Evolutionary conservation across 1,284 basidiomycete species (phyloP).

Genomic region (Heterobasidion occidentale): DNA sequence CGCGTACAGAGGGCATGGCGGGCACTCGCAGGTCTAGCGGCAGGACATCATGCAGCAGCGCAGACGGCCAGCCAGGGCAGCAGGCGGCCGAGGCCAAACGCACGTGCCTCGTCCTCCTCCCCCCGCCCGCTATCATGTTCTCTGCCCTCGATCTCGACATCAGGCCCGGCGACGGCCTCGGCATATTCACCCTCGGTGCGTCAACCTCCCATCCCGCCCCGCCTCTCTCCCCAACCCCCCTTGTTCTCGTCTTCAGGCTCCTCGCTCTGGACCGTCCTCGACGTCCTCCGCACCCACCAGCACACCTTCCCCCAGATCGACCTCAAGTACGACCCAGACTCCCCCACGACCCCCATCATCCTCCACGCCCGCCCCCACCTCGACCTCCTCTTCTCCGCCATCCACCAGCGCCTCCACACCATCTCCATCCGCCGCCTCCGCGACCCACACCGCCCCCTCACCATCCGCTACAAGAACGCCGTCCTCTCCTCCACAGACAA

Average conservation of each 20-base stretch:
- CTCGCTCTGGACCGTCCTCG: constrained; percentile 76
- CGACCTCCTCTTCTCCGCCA: constrained; percentile 72
- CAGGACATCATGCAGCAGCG: not conserved
- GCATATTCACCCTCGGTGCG: constrained; percentile 70
- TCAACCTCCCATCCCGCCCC: constrained; percentile 1
- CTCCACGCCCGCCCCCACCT: constrained; percentile 73
- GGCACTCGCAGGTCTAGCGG: not conserved
- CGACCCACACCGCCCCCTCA: constrained; percentile 55
- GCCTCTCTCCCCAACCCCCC: not conserved
- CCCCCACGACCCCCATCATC: constrained; percentile 68
- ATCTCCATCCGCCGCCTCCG: constrained; percentile 62
- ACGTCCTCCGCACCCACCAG: constrained; percentile 53
- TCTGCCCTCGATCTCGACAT: constrained; percentile 69
- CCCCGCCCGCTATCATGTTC: constrained; percentile 38
- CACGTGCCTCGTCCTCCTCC: not conserved
- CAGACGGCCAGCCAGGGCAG: too few relatives aligned
- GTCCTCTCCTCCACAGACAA: constrained; percentile 53
- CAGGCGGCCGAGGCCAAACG: too few relatives aligned
- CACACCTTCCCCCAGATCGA: constrained; percentile 76
- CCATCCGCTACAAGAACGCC: constrained; percentile 61
- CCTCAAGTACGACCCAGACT: constrained; percentile 75
- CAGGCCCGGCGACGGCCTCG: constrained; percentile 69
- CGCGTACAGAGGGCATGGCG: not conserved
- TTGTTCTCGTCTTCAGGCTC: constrained; percentile 39
- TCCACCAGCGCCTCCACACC: constrained; percentile 68